A percentile compares a stretch with the other conserved stretches of the same genome.
These are phyloP conservation scores for Pneumocystis carinii DNA, from an alignment of 1,139 yeast species.

Conservation along the genomic window DNA sequence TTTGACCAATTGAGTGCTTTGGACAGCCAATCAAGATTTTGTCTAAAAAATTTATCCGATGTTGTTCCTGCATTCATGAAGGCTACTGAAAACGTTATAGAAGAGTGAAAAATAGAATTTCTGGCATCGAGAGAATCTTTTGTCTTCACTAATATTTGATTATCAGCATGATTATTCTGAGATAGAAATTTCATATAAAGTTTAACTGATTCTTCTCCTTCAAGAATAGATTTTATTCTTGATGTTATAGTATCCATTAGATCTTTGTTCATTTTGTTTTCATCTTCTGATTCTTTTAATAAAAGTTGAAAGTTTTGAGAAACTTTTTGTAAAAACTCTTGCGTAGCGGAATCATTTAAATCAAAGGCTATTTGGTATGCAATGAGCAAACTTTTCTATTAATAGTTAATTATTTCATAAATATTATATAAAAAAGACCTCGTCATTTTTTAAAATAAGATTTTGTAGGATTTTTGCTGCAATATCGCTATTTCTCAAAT, in stretches of 20 bases:
- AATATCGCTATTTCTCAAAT: constrained; percentile 58
- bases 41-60: constrained; percentile 80
- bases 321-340: constrained; percentile 62
- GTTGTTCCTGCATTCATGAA: constrained; percentile 95
- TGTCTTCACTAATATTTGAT: constrained; percentile 64
- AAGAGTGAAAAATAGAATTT: constrained; percentile 86
- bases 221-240: constrained; percentile 34
- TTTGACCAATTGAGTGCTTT: constrained; percentile 97
- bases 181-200: constrained; percentile 75
- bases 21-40: constrained; percentile 88
- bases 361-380: constrained; percentile 95
- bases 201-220: constrained; percentile 93
- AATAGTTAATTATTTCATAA: neutral
- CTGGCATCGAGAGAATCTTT: constrained; percentile 77
- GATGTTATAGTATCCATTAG: neutral
- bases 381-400: constrained; percentile 30
- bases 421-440: constrained; percentile 14
- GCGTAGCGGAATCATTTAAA: constrained; percentile 84
- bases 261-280: constrained; percentile 30
- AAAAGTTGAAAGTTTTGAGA: constrained; percentile 20
- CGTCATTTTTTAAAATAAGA: constrained; percentile 30
- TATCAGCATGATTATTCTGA: constrained; percentile 78
- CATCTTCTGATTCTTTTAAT: constrained; percentile 24
- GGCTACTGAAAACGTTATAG: constrained; percentile 88
- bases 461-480: constrained; percentile 56